phyloP scores from a whole-genome alignment of 169 alveolate species.

The Plasmodium malariae region DNA sequence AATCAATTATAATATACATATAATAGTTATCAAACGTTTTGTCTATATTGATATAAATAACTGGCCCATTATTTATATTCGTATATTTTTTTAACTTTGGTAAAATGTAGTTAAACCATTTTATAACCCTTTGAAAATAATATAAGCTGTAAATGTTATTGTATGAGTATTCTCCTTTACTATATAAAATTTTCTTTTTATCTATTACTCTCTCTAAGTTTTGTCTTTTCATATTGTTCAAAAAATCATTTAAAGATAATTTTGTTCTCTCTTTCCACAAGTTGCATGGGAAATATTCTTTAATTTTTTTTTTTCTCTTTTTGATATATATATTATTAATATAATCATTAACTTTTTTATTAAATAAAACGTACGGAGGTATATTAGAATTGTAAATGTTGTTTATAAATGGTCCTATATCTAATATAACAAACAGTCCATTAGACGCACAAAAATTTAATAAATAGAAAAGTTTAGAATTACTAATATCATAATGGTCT shows the following conservation, averaged over 20 bases:
- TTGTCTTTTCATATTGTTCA: background rate
- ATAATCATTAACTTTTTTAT: slow-evolving; percentile 37
- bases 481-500: slow-evolving; percentile 48
- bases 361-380: slow-evolving; percentile 68
- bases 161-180: background rate
- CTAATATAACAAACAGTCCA: slow-evolving; percentile 69
- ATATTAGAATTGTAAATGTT: slow-evolving; percentile 70
- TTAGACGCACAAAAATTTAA: slow-evolving; percentile 76
- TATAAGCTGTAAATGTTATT: slow-evolving; percentile 47
- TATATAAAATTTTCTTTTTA: slow-evolving; percentile 25
- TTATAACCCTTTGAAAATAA: slow-evolving; percentile 49
- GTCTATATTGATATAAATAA: slow-evolving; percentile 71
- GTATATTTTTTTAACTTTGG: slow-evolving; percentile 61
- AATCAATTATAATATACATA: slow-evolving; percentile 62
- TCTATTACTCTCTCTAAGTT: slow-evolving; percentile 15
- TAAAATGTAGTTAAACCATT: slow-evolving; percentile 73
- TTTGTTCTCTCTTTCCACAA: slow-evolving; percentile 21
- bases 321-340: slow-evolving; percentile 10
- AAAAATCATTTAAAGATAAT: background rate
- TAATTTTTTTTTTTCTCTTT: background rate
- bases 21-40: slow-evolving; percentile 70
- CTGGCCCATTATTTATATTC: slow-evolving; percentile 52
- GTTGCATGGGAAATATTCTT: background rate
- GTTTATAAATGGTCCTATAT: slow-evolving; percentile 73
- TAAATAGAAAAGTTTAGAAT: slow-evolving; percentile 62